Base-by-base conservation (phyloP, 352 stramenopile species). In the Globisporangium mamillatum region DNA sequence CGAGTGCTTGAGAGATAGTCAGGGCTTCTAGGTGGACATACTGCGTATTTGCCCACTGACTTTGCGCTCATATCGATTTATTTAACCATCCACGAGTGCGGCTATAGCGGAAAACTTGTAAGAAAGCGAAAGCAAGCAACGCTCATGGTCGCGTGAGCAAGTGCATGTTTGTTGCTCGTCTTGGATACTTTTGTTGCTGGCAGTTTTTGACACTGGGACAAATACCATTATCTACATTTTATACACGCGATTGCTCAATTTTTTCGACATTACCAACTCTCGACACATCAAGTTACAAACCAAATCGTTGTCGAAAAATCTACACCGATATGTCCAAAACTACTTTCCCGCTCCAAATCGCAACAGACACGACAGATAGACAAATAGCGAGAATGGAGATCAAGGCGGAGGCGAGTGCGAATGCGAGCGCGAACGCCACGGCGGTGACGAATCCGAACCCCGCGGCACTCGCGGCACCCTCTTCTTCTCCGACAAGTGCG, bases 381-480 rank as follows among this genome's bases (percentile, higher is more conserved):
- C 14, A 46, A 14, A 18, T 4, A 18, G 10, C 12, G 12, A 44
- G 36, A 59, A 69, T 70, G 65, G 65, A 70, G 65, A 64, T 70
- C 44, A 70, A 70, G 32, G 22, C 65, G 4, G 65, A 70, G 25
- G 32, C 27, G 56, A 60, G 48, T 32, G 50, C 24, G 55, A 60
- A 29, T 34, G 50, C 25, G 32, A 63, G 29, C 16, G 65, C 65
- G 34, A 64, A 66, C 57, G 57, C 65, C 7, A 61, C 65, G 18
- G 65, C 65, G 12, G 65, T 66, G 44, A 66, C 57, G 32, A 66
- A 59, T 18, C 57, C 65, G 32, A 64, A 64, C 41, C 64, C 64
- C 20, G 38, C 63, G n/a, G 41, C 56, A 22, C 34, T 50, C 22
- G 22, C 22, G 3, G 32, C 25, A 20, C 52, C 63, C 5, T 32